phyloP scores from a whole-genome alignment of 2,329 filamentous ascomycete species.

The Hirsutella minnesotensis region DNA sequence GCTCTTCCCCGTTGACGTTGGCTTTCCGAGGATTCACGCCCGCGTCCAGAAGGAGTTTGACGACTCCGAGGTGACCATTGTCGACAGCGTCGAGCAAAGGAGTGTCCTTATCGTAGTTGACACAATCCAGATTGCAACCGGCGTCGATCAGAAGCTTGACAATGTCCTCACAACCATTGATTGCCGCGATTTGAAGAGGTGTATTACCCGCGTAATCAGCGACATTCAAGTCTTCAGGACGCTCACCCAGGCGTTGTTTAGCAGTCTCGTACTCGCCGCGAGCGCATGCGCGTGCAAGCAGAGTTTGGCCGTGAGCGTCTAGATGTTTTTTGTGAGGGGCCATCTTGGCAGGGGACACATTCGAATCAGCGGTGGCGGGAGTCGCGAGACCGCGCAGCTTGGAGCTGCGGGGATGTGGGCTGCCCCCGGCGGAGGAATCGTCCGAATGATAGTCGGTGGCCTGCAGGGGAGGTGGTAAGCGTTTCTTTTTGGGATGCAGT shows the following conservation, averaged over 20 bases:
- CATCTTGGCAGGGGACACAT: constrained; percentile 57
- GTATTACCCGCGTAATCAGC: constrained; percentile 95
- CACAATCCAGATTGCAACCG: constrained; percentile 72
- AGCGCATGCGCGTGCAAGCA: constrained; percentile 80
- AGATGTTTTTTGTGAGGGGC: constrained; percentile 71
- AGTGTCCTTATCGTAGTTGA: constrained; percentile 77
- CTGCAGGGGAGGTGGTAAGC: constrained; percentile 47
- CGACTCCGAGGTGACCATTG: constrained; percentile 82
- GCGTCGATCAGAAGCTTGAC: constrained; percentile 78
- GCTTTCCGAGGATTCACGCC: constrained; percentile 86
- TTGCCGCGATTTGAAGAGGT: constrained; percentile 81
- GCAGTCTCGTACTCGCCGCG: constrained; percentile 72
- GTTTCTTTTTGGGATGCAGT: constrained; percentile 47
- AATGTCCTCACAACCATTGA: constrained; percentile 78
- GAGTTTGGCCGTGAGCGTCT: constrained; percentile 85
- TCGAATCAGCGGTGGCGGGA: constrained; percentile 43
- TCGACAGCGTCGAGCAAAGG: constrained; percentile 93
- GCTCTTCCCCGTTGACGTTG: constrained; percentile 87
- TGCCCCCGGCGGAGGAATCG: constrained; percentile 49
- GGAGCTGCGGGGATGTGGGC: constrained; percentile 45
- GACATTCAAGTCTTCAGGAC: constrained; percentile 79
- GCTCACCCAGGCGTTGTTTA: constrained; percentile 61
- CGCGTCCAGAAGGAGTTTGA: constrained; percentile 70
- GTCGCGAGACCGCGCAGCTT: constrained; percentile 45
- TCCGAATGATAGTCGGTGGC: constrained; percentile 57